Evolutionary conservation across 306 rosid species (phyloP).

Genomic region (Cicer arietinum): DNA sequence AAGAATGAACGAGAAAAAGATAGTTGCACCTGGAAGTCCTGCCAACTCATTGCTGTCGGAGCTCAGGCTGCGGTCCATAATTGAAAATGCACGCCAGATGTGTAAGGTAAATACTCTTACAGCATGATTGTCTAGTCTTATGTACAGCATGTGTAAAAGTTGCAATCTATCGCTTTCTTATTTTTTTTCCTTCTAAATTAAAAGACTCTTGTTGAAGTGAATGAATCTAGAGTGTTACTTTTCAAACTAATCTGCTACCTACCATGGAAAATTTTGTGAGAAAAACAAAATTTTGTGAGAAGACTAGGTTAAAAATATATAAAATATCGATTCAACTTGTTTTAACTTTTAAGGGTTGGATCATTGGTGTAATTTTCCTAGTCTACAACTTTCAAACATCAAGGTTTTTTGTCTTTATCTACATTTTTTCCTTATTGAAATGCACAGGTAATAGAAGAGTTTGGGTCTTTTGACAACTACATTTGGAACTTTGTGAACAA

Average conservation of each 20-base stretch:
- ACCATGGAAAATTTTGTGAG: constrained; percentile 34
- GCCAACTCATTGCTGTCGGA: constrained; percentile 73
- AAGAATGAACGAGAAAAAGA: constrained; percentile 67
- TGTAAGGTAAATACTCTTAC: constrained; percentile 59
- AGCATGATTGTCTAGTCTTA: constrained; percentile 18
- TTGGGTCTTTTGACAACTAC: constrained; percentile 67
- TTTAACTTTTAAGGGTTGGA: constrained; percentile 39
- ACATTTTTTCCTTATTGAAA: not conserved
- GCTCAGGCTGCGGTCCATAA: constrained; percentile 68
- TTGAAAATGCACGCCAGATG: constrained; percentile 78
- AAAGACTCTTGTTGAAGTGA: constrained; percentile 37
- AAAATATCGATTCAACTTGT: constrained; percentile 35
- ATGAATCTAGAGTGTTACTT: constrained; percentile 25
- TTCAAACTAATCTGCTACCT: constrained; percentile 54
- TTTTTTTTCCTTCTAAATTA: constrained; percentile 2
- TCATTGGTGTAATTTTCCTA: constrained; percentile 19
- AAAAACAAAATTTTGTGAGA: constrained; percentile 32
- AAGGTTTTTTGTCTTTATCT: constrained; percentile 16
- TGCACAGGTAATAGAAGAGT: constrained; percentile 68
- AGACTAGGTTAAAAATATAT: constrained; percentile 26
- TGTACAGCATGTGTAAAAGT: constrained; percentile 14
- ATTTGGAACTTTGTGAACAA: constrained; percentile 80
- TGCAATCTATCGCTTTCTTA: constrained; percentile 14
- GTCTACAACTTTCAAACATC: constrained; percentile 17
- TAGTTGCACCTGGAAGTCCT: constrained; percentile 61